Conservation (phyloP, 2,329 filamentous ascomycete species). For the Ophiostoma novo-ulmi region DNA sequence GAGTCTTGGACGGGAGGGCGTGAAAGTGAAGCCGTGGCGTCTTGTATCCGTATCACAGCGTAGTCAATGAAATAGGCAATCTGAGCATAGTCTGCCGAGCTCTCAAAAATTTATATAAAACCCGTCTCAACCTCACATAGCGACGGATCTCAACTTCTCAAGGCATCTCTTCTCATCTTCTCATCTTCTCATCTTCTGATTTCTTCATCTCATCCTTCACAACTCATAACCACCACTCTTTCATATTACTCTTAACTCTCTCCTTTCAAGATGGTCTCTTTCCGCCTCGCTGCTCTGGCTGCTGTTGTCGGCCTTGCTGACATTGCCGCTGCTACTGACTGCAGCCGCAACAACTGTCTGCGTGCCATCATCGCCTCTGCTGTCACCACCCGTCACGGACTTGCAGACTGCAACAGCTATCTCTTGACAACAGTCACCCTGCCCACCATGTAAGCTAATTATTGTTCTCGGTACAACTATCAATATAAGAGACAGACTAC, state of each 20-base stretch:
- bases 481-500: not conserved
- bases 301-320: not conserved
- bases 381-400: not conserved
- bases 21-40: not conserved
- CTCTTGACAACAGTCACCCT: not conserved
- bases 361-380: not conserved
- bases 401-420: not conserved
- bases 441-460: not conserved
- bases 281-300: not conserved
- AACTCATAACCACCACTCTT: not conserved
- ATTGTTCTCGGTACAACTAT: not conserved
- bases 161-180: not conserved
- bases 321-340: not conserved
- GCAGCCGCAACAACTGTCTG: slow-evolving; percentile 2
- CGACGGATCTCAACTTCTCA: not conserved
- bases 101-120: not conserved
- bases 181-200: not conserved
- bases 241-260: not conserved
- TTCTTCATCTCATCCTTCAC: too few species aligned
- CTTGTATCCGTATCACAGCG: not conserved
- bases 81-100: not conserved
- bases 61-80: too few species aligned
- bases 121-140: not conserved
- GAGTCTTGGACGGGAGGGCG: not conserved
- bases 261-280: not conserved